Conservation (phyloP, 164 flowering plant genomes). For the Magnolia sinica region DNA sequence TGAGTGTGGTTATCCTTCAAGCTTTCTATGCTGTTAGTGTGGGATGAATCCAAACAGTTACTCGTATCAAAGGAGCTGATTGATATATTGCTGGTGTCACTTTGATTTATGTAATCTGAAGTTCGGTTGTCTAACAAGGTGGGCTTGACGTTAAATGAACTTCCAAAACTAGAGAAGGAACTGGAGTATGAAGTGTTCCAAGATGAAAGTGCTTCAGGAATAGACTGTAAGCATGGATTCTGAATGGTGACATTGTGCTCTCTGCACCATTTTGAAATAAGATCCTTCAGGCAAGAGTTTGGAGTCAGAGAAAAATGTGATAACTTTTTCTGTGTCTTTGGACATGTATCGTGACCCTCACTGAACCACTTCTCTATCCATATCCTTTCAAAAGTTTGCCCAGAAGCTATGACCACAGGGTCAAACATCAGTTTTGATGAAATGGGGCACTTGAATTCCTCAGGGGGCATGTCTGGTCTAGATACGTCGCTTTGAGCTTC, state of each 20-base stretch:
- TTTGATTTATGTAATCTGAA: conserved; percentile 19
- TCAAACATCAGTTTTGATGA: conserved; percentile 70
- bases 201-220: neutral
- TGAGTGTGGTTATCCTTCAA: conserved; percentile 8
- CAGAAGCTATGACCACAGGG: conserved; percentile 81
- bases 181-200: conserved; percentile 13
- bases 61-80: conserved; percentile 46
- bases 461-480: conserved; percentile 36
- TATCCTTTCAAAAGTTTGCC: conserved; percentile 75
- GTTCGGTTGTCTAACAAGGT: neutral
- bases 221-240: no score
- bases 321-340: no score
- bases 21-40: conserved; percentile 15
- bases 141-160: conserved; percentile 49
- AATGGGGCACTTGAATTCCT: conserved; percentile 67
- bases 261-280: no score
- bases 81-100: conserved; percentile 53
- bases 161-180: conserved; percentile 38
- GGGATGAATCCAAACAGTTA: conserved; percentile 31
- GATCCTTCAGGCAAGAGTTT: no score
- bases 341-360: conserved; percentile 35
- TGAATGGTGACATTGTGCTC: no score
- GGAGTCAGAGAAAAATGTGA: no score
- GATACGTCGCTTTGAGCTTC: conserved; percentile 17
- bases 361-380: conserved; percentile 77